Evolutionary conservation across 192 early-diverging fungal species (phyloP), one percentile per base, ranked within the genome.

Genomic region (Coemansia sp.): DNA sequence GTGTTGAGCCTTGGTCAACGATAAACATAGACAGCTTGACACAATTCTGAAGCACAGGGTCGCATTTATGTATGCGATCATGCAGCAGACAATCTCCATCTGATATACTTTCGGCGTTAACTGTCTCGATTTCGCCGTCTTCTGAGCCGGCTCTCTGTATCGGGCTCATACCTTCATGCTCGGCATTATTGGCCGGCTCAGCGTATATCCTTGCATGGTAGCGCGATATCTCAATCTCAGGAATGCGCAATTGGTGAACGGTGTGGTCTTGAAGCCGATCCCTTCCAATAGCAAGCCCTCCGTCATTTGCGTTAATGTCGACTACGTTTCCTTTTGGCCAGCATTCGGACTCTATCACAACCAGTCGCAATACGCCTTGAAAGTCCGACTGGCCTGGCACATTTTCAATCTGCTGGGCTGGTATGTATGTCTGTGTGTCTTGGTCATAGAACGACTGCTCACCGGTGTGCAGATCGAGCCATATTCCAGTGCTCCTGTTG

Each of bases 1-100:
- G 89, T 6, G 87, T 88, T 12, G 92, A 94, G 8, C 91, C 91
- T 32, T 76, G 77, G 56, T 92, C 90, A 6, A 86, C 77, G 40
- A 92, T 72, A 63, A 75, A 87, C 26, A 88, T 80, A 4, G 39
- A 45, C 16, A 49, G 49, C 40, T 45, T 39, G 7, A 5, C 57
- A 18, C 57, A 59, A 3, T 3, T 15, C n/a, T 59, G 57, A 6
- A 59, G 16, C 2, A 5, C 6, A 5, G 12, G n/a, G 39, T 13
- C n/a, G 39, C 26, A 23, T 9, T 59, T 18, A 6, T 57, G 15
- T 10, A 65, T 10, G 9, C 21, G 54, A 18, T 38, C 19, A 11
- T 21, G 23, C 13, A 45, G 40, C 1, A 37, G 5, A 12, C 70
- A 81, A 23, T 81, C 77, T 26, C 72, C 72, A 23, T 71, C 69